Evolutionary conservation across 208 protist species (phyloP), one percentile per base, ranked within the genome.

Genomic region (Trypanosoma platydactyli): DNA sequence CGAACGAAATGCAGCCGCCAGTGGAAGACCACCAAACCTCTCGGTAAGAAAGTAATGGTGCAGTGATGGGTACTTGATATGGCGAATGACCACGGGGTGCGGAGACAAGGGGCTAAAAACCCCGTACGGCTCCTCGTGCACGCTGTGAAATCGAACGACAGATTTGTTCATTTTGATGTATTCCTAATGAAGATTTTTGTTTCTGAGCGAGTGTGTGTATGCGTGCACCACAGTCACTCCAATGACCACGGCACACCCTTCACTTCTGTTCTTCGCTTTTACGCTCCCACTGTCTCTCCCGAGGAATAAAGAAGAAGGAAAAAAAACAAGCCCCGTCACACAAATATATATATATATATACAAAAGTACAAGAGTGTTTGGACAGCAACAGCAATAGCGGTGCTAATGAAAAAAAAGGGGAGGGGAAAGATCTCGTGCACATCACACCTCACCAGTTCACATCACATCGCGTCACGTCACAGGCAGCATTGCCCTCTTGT

Each of bases 41-140:
- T 94, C 83, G 40, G 82, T 85, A 11, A 94, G 79, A 59, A 94
- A 94, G 71, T 89, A 94, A 58, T 94, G 89, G 41, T 94, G 86
- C 40, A 91, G 53, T 0, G 82, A 90, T 12, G 86, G 86, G 61
- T 92, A 94, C 76, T 90, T 74, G 22, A 75, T 68, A 61, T 94
- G 89, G 18, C 86, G 83, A 52, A 92, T 79, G 22, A 92, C 78
- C n/a, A 94, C 58, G 5, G 86, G 82, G 42, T 86, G 88, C 15
- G 89, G 84, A 16, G 84, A 92, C 46, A 94, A 77, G 9, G 86
- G 84, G 46, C 84, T 92, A 24, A 94, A 84, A 49, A 79, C 67
- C 25, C 89, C 89, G 60, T 91, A 94, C 25, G 84, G 77, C 13
- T 71, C 72, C 45, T 94, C 89, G 64, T 91, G 82, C 13, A 81